A percentile compares a stretch with the other conserved stretches of the same genome.
Conservation (phyloP, 2,329 filamentous ascomycete species). For the Aspergillus amoenus region DNA sequence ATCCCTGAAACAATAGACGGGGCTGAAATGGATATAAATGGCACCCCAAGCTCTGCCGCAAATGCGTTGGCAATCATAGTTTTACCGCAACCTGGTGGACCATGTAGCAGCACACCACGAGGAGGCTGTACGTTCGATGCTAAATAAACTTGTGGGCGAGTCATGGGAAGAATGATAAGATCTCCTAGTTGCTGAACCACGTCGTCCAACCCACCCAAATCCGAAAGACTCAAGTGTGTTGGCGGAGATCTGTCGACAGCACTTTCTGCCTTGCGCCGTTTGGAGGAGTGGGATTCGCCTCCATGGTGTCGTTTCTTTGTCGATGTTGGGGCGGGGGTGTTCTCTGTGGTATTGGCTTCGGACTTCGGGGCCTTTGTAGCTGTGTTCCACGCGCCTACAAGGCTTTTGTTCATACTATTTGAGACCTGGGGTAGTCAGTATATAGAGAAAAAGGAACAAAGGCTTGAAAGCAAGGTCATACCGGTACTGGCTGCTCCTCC, state of each 20-base stretch:
- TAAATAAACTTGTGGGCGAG: conserved; percentile 64
- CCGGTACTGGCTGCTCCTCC: conserved; percentile 35
- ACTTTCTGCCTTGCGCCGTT: conserved; percentile 61
- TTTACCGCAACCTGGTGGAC: conserved; percentile 82
- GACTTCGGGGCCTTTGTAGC: conserved; percentile 34
- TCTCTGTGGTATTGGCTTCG: conserved; percentile 27
- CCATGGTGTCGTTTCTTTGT: conserved; percentile 61
- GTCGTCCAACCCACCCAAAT: conserved; percentile 74
- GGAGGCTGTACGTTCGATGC: conserved; percentile 67
- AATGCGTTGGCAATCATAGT: conserved; percentile 80
- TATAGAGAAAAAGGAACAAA: neutral
- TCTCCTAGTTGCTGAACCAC: conserved; percentile 69
- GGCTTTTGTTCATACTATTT: conserved; percentile 66
- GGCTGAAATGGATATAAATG: conserved; percentile 79
- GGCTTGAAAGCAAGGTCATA: conserved; percentile 19
- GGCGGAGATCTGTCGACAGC: conserved; percentile 64
- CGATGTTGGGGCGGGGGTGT: conserved; percentile 30
- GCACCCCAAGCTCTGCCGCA: conserved; percentile 71
- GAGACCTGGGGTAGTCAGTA: conserved; percentile 43
- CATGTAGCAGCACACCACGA: conserved; percentile 75
- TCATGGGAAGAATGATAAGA: conserved; percentile 71
- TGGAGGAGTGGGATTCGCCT: conserved; percentile 62
- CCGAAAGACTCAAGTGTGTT: conserved; percentile 64
- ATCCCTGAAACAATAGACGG: conserved; percentile 81
- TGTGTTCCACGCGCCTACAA: conserved; percentile 59